Evolutionary conservation across 1,139 yeast species (phyloP).

Genomic region (Magnusiomyces fungicola): DNA sequence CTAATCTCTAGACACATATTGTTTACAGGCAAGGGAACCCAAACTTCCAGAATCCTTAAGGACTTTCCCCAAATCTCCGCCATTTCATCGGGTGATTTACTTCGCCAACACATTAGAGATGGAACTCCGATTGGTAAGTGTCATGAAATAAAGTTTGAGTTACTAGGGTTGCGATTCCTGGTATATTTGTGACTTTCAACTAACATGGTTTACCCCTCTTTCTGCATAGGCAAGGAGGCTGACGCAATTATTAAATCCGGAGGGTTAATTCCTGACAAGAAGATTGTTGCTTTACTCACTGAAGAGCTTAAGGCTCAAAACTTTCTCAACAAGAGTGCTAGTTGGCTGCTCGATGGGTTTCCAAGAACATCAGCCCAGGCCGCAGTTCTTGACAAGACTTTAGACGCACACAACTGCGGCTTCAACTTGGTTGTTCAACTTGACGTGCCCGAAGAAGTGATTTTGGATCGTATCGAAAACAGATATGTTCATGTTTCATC

Average conservation of each 20-base stretch:
- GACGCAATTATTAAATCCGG: constrained; percentile 53
- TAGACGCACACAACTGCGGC: constrained; percentile 35
- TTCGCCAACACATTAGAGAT: constrained; percentile 57
- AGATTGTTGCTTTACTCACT: constrained; percentile 55
- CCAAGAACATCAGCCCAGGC: constrained; percentile 82
- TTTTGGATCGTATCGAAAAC: constrained; percentile 72
- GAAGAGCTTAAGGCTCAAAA: constrained; percentile 39
- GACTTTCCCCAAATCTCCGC: constrained; percentile 41
- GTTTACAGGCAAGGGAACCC: constrained; percentile 51
- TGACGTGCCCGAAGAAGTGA: constrained; percentile 73
- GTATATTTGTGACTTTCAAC: too few species aligned
- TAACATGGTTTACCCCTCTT: not conserved
- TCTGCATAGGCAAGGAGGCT: constrained; percentile 36
- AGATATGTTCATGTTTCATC: constrained; percentile 80
- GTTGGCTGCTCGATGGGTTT: constrained; percentile 86
- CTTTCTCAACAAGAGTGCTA: constrained; percentile 42
- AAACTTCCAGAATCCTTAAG: constrained; percentile 56
- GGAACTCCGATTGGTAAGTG: constrained; percentile 48
- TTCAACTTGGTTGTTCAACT: constrained; percentile 75
- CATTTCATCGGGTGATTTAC: constrained; percentile 76
- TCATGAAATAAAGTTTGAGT: constrained; percentile 1
- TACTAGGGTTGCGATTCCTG: too few species aligned
- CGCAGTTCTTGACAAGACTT: constrained; percentile 42
- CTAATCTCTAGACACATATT: too few species aligned
- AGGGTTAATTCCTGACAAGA: constrained; percentile 60